Conservation (phyloP, 345 rosid species). For the Citrus maxima region DNA sequence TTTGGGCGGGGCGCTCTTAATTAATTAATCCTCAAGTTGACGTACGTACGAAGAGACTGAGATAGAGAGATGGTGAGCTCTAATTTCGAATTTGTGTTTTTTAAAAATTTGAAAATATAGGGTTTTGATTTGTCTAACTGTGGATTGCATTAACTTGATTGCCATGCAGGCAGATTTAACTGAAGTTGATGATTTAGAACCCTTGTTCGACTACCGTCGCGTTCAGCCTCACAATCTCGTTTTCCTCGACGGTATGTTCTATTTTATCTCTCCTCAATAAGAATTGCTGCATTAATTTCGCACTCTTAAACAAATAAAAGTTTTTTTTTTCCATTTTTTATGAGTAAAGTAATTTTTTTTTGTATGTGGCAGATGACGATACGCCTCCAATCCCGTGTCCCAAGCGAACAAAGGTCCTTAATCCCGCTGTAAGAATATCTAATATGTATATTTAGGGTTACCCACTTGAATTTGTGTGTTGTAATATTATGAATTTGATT, state of each 20-base stretch:
- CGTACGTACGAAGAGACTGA: neutral
- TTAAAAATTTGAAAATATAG: neutral
- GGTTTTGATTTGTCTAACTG: neutral
- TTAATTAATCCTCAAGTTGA: neutral
- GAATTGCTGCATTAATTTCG: neutral
- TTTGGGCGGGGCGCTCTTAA: neutral
- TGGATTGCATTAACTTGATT: neutral
- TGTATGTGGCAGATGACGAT: slow-evolving; percentile 26
- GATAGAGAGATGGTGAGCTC: too few species aligned
- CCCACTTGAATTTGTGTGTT: neutral
- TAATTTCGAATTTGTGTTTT: neutral
- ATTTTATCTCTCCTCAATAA: neutral
- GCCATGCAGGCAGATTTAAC: slow-evolving; percentile 43
- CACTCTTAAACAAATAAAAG: neutral
- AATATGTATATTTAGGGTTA: neutral
- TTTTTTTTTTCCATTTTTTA: neutral
- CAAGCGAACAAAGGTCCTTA: slow-evolving; percentile 22
- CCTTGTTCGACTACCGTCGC: slow-evolving; percentile 68
- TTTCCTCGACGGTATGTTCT: slow-evolving; percentile 43
- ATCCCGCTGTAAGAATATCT: slow-evolving; percentile 21
- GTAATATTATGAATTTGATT: neutral
- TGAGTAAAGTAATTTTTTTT: neutral
- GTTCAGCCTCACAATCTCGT: slow-evolving; percentile 57
- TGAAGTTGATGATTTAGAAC: slow-evolving; percentile 74
- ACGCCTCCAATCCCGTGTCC: slow-evolving; percentile 2